These are phyloP conservation scores for Achaetomiella virescens DNA, from an alignment of 495 filamentous ascomycete genomes.

Conservation along the genomic window DNA sequence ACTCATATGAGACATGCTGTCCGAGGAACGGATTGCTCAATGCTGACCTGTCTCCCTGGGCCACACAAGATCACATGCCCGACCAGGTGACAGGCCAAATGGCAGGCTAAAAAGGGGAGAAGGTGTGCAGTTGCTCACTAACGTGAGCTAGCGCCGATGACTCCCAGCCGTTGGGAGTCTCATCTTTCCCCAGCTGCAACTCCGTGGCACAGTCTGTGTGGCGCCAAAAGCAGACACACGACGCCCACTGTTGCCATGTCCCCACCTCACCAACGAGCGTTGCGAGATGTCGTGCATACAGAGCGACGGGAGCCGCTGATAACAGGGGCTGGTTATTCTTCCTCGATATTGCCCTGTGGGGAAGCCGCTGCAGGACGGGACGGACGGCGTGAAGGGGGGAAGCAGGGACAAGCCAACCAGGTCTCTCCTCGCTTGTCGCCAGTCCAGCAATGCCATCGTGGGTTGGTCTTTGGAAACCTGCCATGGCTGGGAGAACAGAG, in stretches of 20 bases:
- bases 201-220: constrained; percentile 3
- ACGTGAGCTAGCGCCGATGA: background rate
- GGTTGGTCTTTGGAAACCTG: constrained; percentile 1
- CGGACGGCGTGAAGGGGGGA: too few species aligned
- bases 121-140: constrained; percentile 4
- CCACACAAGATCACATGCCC: constrained; percentile 4
- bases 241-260: background rate
- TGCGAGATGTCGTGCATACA: constrained; percentile 1
- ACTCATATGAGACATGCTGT: background rate
- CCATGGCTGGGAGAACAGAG: background rate
- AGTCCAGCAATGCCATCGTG: background rate
- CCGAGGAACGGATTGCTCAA: background rate
- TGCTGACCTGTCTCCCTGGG: background rate
- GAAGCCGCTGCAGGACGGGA: constrained; percentile 1
- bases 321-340: background rate
- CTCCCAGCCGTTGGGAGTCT: background rate
- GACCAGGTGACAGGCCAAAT: background rate
- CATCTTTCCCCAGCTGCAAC: constrained; percentile 6
- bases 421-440: too few species aligned
- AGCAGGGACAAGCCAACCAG: constrained; percentile 1
- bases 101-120: background rate
- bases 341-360: background rate
- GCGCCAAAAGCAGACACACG: background rate
- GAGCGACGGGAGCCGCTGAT: background rate
- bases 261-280: background rate